Evolutionary conservation across 75 land plant species (phyloP), one percentile per base, ranked within the genome.

Genomic region (Pinus albicaulis): DNA sequence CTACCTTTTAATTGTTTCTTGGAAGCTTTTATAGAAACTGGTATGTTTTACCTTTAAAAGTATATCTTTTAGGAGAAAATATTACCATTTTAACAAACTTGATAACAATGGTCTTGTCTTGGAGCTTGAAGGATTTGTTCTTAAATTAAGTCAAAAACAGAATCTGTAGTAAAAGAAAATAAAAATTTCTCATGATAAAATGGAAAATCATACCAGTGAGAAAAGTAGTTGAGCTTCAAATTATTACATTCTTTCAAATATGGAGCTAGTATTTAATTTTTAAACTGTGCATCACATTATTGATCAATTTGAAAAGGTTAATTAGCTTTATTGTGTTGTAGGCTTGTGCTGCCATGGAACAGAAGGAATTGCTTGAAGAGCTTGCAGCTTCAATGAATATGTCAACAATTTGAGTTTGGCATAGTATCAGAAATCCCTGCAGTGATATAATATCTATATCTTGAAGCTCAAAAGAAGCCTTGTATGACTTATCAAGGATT

Each of bases 281-380:
- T 68, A 13, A 41, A 68, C 36, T 36, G n/a, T 68, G 12, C 3
- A 19, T 68, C 34, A 17, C 48, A 38, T 41, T 38, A n/a, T 19
- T 68, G 52, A n/a, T 34, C 41, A 38, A 36, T 68, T 7, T 65
- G 44, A 62, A 62, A 62, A 62, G 36, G 69, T 65, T 48, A 10
- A 48, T 48, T 10, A 10, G 53, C 53, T 10, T 48, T 11, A 10
- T 48, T 48, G 11, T 48, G 2, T 58, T 85, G 77, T 79, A 96
- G 96, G 77, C 96, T 55, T 96, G 99, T 90, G 83, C 85, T 76
- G 86, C 99, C 15, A 62, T 93, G 93, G 98, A 93, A 74, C 99
- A 96, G 80, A 96, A 96, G 80, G 98, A 94, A 76, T 76, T 92
- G 31, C 77, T 96, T 20, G 98, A 92, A 74, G 95, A 90, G 80